Conservation (phyloP, 495 filamentous ascomycete species). For the Evernia prunastri region DNA sequence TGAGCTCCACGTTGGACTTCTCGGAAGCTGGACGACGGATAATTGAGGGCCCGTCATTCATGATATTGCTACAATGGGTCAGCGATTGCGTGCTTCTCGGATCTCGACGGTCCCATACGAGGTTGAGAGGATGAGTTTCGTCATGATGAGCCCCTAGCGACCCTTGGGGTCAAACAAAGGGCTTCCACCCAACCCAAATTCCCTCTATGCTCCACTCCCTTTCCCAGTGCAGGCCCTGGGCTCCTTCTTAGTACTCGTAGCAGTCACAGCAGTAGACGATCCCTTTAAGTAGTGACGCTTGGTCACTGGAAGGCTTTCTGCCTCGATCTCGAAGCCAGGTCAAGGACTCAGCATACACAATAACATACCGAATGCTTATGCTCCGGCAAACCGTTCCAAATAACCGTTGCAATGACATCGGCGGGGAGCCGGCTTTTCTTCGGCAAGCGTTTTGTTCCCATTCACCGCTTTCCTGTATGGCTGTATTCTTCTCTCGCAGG, state of each 20-base stretch:
- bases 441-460: constrained; percentile 3
- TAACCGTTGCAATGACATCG: background rate
- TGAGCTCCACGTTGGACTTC: constrained; percentile 83
- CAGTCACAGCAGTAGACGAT: background rate
- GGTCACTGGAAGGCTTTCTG: background rate
- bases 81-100: constrained; percentile 19
- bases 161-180: background rate
- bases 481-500: background rate
- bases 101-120: constrained; percentile 47
- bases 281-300: background rate
- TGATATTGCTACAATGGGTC: constrained; percentile 63
- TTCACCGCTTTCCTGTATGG: background rate
- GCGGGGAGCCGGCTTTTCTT: constrained; percentile 9
- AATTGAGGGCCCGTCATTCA: constrained; percentile 70
- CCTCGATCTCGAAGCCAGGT: background rate
- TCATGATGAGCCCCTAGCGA: constrained; percentile 38
- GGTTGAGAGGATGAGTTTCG: constrained; percentile 82
- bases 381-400: background rate
- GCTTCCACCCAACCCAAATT: background rate
- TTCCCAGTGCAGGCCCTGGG: background rate
- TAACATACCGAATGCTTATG: background rate
- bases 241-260: background rate
- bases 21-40: constrained; percentile 65
- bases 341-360: background rate
- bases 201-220: background rate